Base-by-base conservation (phyloP, 495 filamentous ascomycete species). In the Penicillium mononematosum region DNA sequence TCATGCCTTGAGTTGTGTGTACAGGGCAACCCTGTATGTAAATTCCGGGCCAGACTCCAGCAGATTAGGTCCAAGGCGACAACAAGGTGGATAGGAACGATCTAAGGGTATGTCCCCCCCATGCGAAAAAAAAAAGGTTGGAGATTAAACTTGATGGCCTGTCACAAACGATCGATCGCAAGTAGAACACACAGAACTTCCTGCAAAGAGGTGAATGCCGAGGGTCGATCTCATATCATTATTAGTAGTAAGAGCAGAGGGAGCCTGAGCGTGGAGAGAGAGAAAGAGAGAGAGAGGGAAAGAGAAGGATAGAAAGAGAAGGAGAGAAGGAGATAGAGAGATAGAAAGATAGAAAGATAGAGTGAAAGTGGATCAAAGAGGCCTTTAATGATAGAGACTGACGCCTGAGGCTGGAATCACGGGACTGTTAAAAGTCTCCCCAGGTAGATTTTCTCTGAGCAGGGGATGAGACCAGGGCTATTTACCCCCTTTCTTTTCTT, bases 401-500 rank as follows among this genome's bases (percentile, higher is more conserved):
- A 56, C 57, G 55, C 53, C 49, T 64, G 25, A 55, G 47, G 25
- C 20, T 25, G 27, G 45, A 44, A 41, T 46, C 47, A 50, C 39
- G 62, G 62, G 61, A 62, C 52, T 7, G 12, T 29, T 25, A 4
- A 45, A 16, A 25, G 55, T 61, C 55, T 52, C 46, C 31, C 50
- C 53, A 24, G 34, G n/a, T n/a, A 17, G 36, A 17, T 9, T n/a
- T 8, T 39, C 14, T 17, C 12, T 34, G 31, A 12, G 10, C 10
- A 14, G 7, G 36, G 36, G 36, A 39, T 39, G 36, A 39, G 36
- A 38, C 9, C 16, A 38, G 16, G 36, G 36, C n/a, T 38, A 38
- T 39, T 39, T 39, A n/a, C 16, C 14, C 14, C 34, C 31, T 34
- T 34, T 34, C 31, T 31, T 14, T 12, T 5, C 14, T 14, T 2